These are phyloP conservation scores for Phytopythium delawarense DNA, from an alignment of 352 stramenopile species.

Conservation along the genomic window DNA sequence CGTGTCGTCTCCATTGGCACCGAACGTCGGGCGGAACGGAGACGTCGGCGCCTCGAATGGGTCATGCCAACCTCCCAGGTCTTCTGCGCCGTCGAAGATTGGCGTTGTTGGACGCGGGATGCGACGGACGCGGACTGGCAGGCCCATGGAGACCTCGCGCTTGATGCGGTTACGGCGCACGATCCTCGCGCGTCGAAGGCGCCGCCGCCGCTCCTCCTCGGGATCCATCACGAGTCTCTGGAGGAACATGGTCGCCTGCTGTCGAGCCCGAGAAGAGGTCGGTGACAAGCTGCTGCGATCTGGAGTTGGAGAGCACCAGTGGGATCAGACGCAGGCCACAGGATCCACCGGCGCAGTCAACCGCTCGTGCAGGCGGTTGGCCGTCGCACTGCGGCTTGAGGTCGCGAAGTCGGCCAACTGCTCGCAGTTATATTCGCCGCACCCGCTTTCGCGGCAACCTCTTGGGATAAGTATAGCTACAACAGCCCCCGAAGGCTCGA, in stretches of 20 bases:
- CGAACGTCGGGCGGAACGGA: slow-evolving; percentile 20
- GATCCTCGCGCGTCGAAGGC: slow-evolving; percentile 44
- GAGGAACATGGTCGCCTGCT: slow-evolving; percentile 30
- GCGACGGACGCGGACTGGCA: slow-evolving; percentile 17
- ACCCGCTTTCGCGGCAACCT: not conserved
- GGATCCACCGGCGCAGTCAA: not conserved
- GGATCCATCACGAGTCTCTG: slow-evolving; percentile 42
- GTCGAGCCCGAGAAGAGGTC: not conserved
- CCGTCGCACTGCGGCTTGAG: not conserved
- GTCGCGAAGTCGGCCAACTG: not conserved
- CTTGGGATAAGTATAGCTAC: slow-evolving; percentile 10
- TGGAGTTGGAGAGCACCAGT: not conserved
- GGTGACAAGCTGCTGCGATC: not conserved
- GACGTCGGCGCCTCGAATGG: slow-evolving; percentile 2
- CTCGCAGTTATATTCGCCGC: not conserved
- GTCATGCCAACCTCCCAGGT: not conserved
- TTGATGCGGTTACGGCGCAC: slow-evolving; percentile 62
- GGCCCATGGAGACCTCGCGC: slow-evolving; percentile 38
- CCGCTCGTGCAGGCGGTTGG: slow-evolving; percentile 1
- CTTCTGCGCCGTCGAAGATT: slow-evolving; percentile 10
- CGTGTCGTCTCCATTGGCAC: slow-evolving; percentile 12
- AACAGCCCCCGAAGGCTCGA: not conserved
- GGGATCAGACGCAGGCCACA: not conserved
- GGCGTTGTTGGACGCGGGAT: slow-evolving; percentile 11
- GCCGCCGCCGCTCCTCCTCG: slow-evolving; percentile 42